Base-by-base conservation (phyloP, 177 flowering plant species). In the Vitis hybrid region DNA sequence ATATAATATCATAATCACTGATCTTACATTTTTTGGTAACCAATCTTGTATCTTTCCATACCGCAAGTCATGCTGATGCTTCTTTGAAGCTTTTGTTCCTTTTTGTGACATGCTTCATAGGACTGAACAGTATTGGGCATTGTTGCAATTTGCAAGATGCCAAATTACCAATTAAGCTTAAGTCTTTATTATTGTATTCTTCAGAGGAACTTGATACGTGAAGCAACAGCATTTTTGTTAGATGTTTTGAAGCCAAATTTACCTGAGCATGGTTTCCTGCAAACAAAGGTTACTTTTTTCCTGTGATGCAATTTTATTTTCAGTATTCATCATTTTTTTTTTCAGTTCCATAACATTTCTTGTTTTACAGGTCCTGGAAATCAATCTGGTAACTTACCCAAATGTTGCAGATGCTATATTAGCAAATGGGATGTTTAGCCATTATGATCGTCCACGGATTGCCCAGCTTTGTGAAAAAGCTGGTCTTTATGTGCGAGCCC, bases 401-500 rank as follows among this genome's bases (percentile, higher is more conserved):
- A 96, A 96, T 82, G 99, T 96, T 45, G 99, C 99, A 58, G 99
- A 96, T 87, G 99, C 99, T 30, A 94, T 96, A 60, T 83, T 96
- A 71, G 98, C 99, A 48, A 96, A 96, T 84, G 99, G 99, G 30
- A 96, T 96, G 99, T 96, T 96, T 75, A 89, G 94, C 77, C 99
- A 96, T 71, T 96, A 96, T 83, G 99, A 96, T 70, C 94, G 98
- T 64, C 98, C 99, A 66, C 92, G 99, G 19, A 82, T 96, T 82
- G 99, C 93, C 45, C 99, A 96, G 75, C 97, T 96, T 50, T 96
- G 99, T 87, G 99, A 96, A 77, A 96, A 96, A 77, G 95, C 97
- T 81, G 99, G 98, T 65, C 85, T 96, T 8, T 96, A 80, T 65
- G 68, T 96, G 68, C 88, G 97, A 69, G 98, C 99, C 45, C 86